phyloP scores from a whole-genome alignment of 2,329 filamentous ascomycete species.

The Capronia epimyces region DNA sequence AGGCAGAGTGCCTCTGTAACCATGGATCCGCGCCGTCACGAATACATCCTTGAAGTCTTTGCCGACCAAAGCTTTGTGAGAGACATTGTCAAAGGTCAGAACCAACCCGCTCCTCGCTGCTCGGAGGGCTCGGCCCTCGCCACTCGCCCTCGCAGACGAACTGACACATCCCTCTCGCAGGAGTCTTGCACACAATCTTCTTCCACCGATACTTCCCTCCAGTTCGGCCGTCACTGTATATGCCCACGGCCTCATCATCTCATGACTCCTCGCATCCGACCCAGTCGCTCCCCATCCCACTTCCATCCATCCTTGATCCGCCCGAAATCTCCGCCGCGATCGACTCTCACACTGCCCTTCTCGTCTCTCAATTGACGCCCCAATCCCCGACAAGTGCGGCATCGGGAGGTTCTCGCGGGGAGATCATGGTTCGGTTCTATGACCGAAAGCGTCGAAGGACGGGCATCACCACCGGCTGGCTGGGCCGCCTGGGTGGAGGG shows the following conservation, averaged over 20 bases:
- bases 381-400: constrained; percentile 47
- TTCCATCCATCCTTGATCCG: constrained; percentile 82
- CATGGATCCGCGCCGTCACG: constrained; percentile 56
- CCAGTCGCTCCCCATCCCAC: constrained; percentile 60
- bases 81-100: constrained; percentile 82
- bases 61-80: constrained; percentile 83
- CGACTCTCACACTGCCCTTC: constrained; percentile 72
- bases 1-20: constrained; percentile 5
- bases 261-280: constrained; percentile 18
- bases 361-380: constrained; percentile 69
- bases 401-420: constrained; percentile 61
- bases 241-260: constrained; percentile 24
- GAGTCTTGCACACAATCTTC: constrained; percentile 93
- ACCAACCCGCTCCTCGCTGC: background rate
- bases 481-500: constrained; percentile 26
- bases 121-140: background rate
- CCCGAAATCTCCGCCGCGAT: constrained; percentile 84
- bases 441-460: constrained; percentile 82
- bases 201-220: constrained; percentile 97
- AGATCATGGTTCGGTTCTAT: constrained; percentile 86
- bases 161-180: constrained; percentile 42
- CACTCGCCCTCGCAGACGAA: background rate
- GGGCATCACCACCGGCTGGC: constrained; percentile 60
- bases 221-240: constrained; percentile 69
- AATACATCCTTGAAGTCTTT: constrained; percentile 91